A percentile compares a stretch with the other conserved stretches of the same genome.
These are phyloP conservation scores for Phialophora tarda DNA, from an alignment of 2,329 filamentous ascomycete species.

Conservation along the genomic window DNA sequence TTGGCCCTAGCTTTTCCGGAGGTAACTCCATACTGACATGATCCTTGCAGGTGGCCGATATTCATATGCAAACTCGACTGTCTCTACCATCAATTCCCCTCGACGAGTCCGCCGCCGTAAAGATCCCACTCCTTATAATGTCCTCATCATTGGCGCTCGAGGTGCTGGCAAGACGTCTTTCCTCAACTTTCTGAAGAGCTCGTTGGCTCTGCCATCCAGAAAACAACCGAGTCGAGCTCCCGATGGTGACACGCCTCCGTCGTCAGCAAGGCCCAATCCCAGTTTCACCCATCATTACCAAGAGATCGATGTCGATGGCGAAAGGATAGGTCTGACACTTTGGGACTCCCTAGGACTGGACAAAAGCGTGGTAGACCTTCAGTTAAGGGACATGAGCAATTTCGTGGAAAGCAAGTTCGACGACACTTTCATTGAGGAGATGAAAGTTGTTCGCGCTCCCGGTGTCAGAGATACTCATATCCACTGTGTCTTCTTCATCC, in stretches of 20 bases:
- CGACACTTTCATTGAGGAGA: conserved; percentile 95
- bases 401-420: conserved; percentile 99
- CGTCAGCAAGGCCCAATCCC: conserved; percentile 60
- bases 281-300: conserved; percentile 87
- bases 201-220: conserved; percentile 79
- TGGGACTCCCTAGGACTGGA: conserved; percentile 97
- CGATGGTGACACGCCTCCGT: conserved; percentile 59
- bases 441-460: conserved; percentile 92
- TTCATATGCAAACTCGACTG: conserved; percentile 90
- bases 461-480: conserved; percentile 96
- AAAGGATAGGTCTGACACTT: conserved; percentile 87
- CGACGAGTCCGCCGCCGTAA: conserved; percentile 90
- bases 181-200: conserved; percentile 89
- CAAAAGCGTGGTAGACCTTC: conserved; percentile 92
- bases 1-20: conserved; percentile 4
- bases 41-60: conserved; percentile 68
- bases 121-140: conserved; percentile 96
- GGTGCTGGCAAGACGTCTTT: conserved; percentile 95
- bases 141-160: conserved; percentile 86
- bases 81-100: conserved; percentile 91
- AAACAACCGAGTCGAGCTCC: conserved; percentile 69
- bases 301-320: conserved; percentile 91
- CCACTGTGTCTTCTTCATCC: conserved; percentile 88
- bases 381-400: conserved; percentile 85
- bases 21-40: conserved; percentile 14